Percentiles rank a stretch among this genome's conserved stretches.
These are phyloP conservation scores for Metschnikowia kofuensis DNA, from an alignment of 805 yeast species.

Conservation along the genomic window DNA sequence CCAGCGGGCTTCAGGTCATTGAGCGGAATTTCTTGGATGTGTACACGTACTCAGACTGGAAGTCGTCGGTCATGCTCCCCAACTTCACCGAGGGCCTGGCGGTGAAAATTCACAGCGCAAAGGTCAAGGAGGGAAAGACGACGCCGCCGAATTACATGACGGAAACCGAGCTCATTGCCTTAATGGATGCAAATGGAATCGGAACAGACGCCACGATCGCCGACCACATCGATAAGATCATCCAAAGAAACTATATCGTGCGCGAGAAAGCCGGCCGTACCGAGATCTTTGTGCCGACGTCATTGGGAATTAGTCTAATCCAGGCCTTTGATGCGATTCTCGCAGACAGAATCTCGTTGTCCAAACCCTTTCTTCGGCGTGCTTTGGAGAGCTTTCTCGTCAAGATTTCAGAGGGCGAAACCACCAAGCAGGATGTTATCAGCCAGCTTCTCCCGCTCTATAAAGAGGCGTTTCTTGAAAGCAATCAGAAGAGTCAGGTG, in stretches of 20 bases:
- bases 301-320: conserved; percentile 80
- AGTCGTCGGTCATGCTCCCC: conserved; percentile 62
- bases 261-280: conserved; percentile 39
- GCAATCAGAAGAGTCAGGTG: conserved; percentile 17
- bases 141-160: conserved; percentile 81
- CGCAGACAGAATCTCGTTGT: conserved; percentile 64
- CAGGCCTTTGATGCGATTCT: conserved; percentile 84
- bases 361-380: conserved; percentile 85
- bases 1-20: conserved; percentile 71
- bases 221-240: conserved; percentile 86
- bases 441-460: conserved; percentile 55
- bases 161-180: conserved; percentile 84
- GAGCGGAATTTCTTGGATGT: conserved; percentile 79
- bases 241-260: conserved; percentile 61
- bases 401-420: conserved; percentile 64
- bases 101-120: conserved; percentile 54
- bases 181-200: conserved; percentile 96
- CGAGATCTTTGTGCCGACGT: conserved; percentile 67
- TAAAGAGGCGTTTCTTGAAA: conserved; percentile 49
- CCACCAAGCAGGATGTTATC: conserved; percentile 52
- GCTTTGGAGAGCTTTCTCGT: conserved; percentile 66
- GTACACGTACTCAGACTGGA: conserved; percentile 80
- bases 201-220: conserved; percentile 99
- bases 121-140: conserved; percentile 71
- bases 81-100: conserved; percentile 54